phyloP scores from a whole-genome alignment of 164 flowering plant species.

The Echeveria elegans region DNA sequence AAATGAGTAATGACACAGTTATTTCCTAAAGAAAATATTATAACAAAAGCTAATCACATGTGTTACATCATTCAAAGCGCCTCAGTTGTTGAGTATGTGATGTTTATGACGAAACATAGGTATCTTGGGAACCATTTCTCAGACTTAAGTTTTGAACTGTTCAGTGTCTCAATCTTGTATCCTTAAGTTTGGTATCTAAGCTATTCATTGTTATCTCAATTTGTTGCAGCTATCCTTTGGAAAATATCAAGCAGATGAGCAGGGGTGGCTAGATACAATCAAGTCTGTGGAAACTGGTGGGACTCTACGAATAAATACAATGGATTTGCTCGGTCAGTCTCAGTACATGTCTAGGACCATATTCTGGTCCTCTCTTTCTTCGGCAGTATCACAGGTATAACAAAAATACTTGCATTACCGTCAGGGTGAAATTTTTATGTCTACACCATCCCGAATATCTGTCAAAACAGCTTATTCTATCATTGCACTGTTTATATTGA shows the following conservation, averaged over 20 bases:
- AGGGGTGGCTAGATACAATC: conserved; percentile 86
- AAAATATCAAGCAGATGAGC: conserved; percentile 74
- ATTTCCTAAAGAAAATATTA: neutral
- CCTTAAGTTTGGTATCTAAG: neutral
- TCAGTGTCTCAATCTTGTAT: neutral
- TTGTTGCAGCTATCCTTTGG: conserved; percentile 72
- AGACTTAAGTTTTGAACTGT: no score
- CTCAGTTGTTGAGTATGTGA: neutral
- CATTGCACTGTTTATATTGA: neutral
- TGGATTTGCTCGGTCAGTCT: conserved; percentile 99
- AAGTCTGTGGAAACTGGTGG: conserved; percentile 57
- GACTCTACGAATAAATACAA: conserved; percentile 70
- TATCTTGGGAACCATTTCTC: no score
- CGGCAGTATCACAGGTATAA: conserved; percentile 81
- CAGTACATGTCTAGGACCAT: conserved; percentile 43
- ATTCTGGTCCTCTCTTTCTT: conserved; percentile 81
- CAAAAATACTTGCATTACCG: neutral
- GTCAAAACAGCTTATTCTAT: neutral
- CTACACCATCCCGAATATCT: neutral
- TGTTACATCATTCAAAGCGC: neutral
- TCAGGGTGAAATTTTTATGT: neutral
- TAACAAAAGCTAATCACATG: neutral
- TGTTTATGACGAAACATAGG: neutral
- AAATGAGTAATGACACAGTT: no score
- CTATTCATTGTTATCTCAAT: neutral